These are phyloP conservation scores for Leccinum sublutescens DNA, from an alignment of 768 basidiomycete species.

Conservation along the genomic window DNA sequence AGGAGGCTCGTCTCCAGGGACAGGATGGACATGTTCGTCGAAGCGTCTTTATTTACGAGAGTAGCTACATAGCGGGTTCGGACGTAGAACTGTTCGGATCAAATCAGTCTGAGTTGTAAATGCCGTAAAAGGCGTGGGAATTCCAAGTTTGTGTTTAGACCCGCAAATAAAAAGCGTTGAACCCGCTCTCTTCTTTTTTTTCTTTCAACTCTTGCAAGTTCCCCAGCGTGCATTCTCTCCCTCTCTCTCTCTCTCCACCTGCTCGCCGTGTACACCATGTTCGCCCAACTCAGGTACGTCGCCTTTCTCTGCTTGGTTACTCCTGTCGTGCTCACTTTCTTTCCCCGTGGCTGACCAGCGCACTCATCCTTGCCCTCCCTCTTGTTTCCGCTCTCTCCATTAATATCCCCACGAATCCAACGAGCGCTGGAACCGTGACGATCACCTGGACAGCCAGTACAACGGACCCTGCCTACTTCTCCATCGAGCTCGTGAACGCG, in stretches of 20 bases:
- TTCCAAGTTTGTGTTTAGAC: constrained; percentile 5
- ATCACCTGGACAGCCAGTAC: constrained; percentile 45
- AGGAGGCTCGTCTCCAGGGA: constrained; percentile 12
- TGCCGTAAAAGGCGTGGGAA: constrained; percentile 22
- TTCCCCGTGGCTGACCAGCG: constrained; percentile 24
- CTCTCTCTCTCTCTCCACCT: background rate
- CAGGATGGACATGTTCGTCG: background rate
- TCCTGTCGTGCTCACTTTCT: background rate
- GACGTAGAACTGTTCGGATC: background rate
- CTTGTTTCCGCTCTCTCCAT: constrained; percentile 46
- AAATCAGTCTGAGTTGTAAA: constrained; percentile 12
- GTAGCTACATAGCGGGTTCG: background rate
- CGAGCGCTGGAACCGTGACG: constrained; percentile 35
- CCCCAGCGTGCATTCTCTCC: constrained; percentile 13
- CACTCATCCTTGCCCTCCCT: constrained; percentile 46
- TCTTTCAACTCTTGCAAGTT: constrained; percentile 15
- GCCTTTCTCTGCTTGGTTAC: rapidly evolving
- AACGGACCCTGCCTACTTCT: constrained; percentile 42
- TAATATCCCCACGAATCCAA: constrained; percentile 34
- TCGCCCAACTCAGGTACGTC: constrained; percentile 47
- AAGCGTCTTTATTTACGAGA: background rate
- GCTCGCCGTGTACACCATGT: constrained; percentile 39
- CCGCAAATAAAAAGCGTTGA: constrained; percentile 24
- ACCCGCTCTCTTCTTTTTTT: background rate
- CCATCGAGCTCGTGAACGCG: constrained; percentile 47